Evolutionary conservation across 148 eudicot genomes (phyloP).

Genomic region (Salicornia ramosissima): DNA sequence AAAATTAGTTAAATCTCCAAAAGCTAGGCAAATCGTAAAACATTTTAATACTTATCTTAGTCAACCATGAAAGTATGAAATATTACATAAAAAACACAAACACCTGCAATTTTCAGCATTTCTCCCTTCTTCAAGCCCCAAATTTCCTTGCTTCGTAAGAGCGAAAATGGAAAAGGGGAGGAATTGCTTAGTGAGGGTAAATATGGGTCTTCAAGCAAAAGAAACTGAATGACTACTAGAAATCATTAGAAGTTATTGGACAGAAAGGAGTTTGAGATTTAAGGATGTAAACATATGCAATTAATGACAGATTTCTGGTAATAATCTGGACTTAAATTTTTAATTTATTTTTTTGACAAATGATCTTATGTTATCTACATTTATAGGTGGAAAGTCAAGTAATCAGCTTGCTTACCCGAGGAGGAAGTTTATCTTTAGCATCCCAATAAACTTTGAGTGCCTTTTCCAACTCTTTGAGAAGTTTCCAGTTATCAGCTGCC

Average conservation of each 20-base stretch:
- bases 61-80: too few species aligned
- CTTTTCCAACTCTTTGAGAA: slow-evolving; percentile 86
- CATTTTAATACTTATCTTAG: too few species aligned
- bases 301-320: not conserved
- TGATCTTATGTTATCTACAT: too few species aligned
- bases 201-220: too few species aligned
- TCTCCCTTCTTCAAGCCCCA: too few species aligned
- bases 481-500: slow-evolving; percentile 85
- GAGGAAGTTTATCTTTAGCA: slow-evolving; percentile 89
- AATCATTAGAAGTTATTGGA: not conserved
- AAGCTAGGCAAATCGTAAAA: too few species aligned
- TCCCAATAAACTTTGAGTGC: slow-evolving; percentile 81
- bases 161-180: too few species aligned
- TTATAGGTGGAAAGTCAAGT: not conserved
- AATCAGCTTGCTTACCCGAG: slow-evolving; percentile 58
- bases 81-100: not conserved
- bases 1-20: too few species aligned
- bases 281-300: not conserved
- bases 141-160: too few species aligned
- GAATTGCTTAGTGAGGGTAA: too few species aligned
- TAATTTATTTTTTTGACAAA: not conserved
- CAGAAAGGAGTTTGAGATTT: not conserved
- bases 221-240: not conserved
- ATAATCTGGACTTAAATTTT: not conserved
- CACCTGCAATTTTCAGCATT: not conserved